phyloP scores from a whole-genome alignment of 2,329 filamentous ascomycete genomes.

The Talaromyces sp. region DNA sequence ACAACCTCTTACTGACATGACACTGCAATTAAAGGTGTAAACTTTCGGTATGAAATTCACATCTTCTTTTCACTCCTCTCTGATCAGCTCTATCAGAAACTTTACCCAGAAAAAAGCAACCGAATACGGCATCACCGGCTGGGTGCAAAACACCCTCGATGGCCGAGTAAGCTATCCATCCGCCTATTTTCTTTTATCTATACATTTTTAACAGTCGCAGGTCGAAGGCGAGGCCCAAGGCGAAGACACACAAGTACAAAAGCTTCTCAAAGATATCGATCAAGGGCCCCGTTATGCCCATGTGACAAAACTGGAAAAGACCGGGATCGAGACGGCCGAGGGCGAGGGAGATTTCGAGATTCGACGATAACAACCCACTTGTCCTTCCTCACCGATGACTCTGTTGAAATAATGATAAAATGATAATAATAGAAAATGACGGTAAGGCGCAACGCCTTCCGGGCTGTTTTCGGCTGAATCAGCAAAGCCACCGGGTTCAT shows the following conservation, averaged over 20 bases:
- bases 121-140: slow-evolving; percentile 43
- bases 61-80: background rate
- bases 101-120: slow-evolving; percentile 43
- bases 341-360: slow-evolving; percentile 66
- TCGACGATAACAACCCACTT: slow-evolving; percentile 11
- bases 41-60: slow-evolving; percentile 39
- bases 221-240: slow-evolving; percentile 90
- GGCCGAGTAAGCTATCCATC: slow-evolving; percentile 31
- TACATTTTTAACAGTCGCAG: slow-evolving; percentile 43
- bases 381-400: background rate
- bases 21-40: slow-evolving; percentile 35
- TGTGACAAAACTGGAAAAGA: slow-evolving; percentile 70
- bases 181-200: background rate
- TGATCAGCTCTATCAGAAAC: slow-evolving; percentile 18
- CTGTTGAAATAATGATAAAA: background rate
- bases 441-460: background rate
- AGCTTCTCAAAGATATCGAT: slow-evolving; percentile 70
- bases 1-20: background rate
- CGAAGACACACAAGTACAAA: slow-evolving; percentile 57
- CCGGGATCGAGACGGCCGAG: slow-evolving; percentile 60
- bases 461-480: background rate
- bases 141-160: slow-evolving; percentile 44
- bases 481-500: background rate
- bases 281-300: slow-evolving; percentile 67
- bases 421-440: background rate